phyloP scores from a whole-genome alignment of 805 yeast species.

The Wickerhamiella dianesei region DNA sequence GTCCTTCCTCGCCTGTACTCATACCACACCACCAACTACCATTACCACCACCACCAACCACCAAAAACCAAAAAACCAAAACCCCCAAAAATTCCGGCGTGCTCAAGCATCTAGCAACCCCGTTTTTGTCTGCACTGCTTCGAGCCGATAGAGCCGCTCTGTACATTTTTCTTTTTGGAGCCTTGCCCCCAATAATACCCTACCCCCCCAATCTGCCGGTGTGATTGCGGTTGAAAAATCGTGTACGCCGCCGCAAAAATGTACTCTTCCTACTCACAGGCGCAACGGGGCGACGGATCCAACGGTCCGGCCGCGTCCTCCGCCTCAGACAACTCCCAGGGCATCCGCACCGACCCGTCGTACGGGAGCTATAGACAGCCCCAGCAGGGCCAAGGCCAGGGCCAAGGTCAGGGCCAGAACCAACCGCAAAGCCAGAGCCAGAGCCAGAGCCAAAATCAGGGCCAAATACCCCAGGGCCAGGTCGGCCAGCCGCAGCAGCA shows the following conservation, averaged over 20 bases:
- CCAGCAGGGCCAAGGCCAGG: conserved; percentile 26
- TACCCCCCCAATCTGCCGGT: neutral
- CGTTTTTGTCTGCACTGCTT: no score
- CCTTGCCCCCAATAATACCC: neutral
- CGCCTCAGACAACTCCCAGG: neutral
- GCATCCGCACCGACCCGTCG: conserved; percentile 1
- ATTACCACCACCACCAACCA: no score
- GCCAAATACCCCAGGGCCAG: conserved; percentile 4
- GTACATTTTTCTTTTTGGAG: no score
- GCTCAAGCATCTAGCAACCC: no score
- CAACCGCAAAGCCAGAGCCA: conserved; percentile 9
- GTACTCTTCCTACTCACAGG: conserved; percentile 6
- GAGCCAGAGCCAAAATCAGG: conserved; percentile 10
- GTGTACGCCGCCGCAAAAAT: no score
- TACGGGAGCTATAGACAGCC: conserved; percentile 20
- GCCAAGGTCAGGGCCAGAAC: conserved; percentile 20
- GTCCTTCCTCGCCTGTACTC: no score
- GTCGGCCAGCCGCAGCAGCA: conserved; percentile 5
- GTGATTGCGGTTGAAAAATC: no score
- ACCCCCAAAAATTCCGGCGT: no score
- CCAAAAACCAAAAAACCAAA: no score
- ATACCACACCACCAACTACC: no score
- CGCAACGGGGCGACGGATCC: neutral
- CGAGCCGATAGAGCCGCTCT: no score
- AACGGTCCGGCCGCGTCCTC: neutral